Conservation (phyloP, 306 rosid genomes). For the Ceratonia siliqua region DNA sequence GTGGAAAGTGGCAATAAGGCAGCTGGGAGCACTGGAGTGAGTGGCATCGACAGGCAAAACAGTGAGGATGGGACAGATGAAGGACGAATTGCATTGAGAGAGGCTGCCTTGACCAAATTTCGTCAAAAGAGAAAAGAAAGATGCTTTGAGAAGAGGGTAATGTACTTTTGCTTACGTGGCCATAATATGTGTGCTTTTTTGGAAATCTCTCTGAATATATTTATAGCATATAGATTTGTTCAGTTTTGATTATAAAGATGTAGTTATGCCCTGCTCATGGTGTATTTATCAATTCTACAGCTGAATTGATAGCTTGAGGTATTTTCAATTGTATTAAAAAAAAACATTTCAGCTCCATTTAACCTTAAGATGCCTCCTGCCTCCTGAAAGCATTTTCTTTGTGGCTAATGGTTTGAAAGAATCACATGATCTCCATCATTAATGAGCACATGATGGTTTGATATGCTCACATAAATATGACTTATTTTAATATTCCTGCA, state of each 20-base stretch:
- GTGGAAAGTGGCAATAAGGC: constrained; percentile 42
- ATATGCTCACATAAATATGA: constrained; percentile 1
- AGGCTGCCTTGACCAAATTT: constrained; percentile 75
- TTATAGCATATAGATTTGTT: background rate
- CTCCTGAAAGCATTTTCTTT: background rate
- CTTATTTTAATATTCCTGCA: constrained; percentile 25
- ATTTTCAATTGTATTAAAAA: background rate
- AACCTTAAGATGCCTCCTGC: constrained; percentile 2
- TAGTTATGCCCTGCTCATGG: background rate
- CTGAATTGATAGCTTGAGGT: constrained; percentile 2
- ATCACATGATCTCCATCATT: constrained; percentile 7
- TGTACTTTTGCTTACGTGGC: constrained; percentile 3
- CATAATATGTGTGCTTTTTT: constrained; percentile 5
- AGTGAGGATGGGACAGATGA: constrained; percentile 49
- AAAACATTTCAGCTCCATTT: constrained; percentile 6
- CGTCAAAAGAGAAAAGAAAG: constrained; percentile 75
- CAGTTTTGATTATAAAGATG: background rate
- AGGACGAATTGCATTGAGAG: constrained; percentile 55
- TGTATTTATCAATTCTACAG: background rate
- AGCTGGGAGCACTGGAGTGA: constrained; percentile 40
- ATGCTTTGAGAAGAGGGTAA: constrained; percentile 83
- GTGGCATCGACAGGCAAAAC: constrained; percentile 36
- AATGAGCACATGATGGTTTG: background rate
- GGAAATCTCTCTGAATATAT: background rate
- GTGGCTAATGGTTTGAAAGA: background rate